Base-by-base conservation (phyloP, 2,329 filamentous ascomycete species). In the Lachnellula subtilissima region DNA sequence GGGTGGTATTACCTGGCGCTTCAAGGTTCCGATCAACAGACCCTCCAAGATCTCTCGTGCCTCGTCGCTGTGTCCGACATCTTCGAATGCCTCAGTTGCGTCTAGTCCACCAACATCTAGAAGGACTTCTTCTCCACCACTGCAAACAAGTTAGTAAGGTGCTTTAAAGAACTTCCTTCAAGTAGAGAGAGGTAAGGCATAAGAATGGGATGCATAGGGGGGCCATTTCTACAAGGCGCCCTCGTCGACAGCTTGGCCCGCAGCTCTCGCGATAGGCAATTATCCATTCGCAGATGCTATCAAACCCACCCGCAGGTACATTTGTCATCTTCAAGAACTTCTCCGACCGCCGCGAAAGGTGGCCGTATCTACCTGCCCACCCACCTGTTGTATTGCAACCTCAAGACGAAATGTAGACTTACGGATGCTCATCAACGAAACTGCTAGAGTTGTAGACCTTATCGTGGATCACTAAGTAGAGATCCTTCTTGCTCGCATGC, bases 1-100 rank as follows among this genome's bases (percentile, higher is more conserved):
- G 42, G 52, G 47, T 28, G 49, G 17, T 72, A 85, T 69, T 82
- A 95, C 90, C 80, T 83, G 73, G 74, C 90, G 84, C 85, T 96
- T 95, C 73, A 97, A 75, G 39, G 72, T 80, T 63, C 90, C 92
- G 64, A 94, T 81, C 52, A 85, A 75, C 63, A 96, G 78, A 69
- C 84, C 83, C 35, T 88, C 85, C 56, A 99, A 85, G 65, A 96
- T 93, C 79, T 97, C 93, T 65, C 94, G 88, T 65, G 94, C 94
- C 81, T 99, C 94, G 75, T 99, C 94, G 69, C 89, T 95, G 87
- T 99, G 94, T 71, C 94, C 94, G 70, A 99, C 94, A 76, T 99
- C 94, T 80, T 99, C 94, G 73, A 99, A 99, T 60, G 94, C 93
- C 78, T 97, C 94, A 68, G 93, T 96, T 69, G 89, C 88, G 75